Evolutionary conservation across 2,329 filamentous ascomycete genomes (phyloP), one percentile per base, ranked within the genome.

Genomic region (Xylariomycetidae sp.): DNA sequence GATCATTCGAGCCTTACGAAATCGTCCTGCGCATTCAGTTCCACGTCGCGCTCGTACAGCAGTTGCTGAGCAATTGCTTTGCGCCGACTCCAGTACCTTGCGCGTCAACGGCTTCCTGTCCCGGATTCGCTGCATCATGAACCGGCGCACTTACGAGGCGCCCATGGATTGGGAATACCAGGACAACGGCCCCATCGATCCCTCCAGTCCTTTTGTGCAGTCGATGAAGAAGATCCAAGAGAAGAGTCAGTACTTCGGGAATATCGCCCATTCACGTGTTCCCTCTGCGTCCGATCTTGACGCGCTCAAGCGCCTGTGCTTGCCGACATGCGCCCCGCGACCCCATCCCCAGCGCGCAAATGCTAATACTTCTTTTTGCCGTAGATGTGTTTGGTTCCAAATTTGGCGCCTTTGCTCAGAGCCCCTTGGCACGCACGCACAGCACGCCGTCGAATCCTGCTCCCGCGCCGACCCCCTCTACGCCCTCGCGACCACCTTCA

Each of bases 101-200:
- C 28, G 26, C n/a, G 25, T 22, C 30, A 26, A 32, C 18, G 25
- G n/a, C 26, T 3, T 31, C 20, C 28, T 19, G 5, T 9, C 5
- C 15, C 29, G 13, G 16, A 19, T 17, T 14, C 10, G 12, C 15
- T 25, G 19, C 25, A 44, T 36, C 46, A 77, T 74, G 67, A 66
- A 74, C 34, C 65, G 65, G 44, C 65, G 77, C 48, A 75, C 70
- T 2, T 70, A 64, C 43, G 76, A 80, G 57, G 65, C 72, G 40
- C 75, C 65, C 42, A 82, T 82, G 77, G 77, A 81, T 48, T 82
- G 74, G 72, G 74, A 81, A 52, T 81, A 76, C 54, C 69, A 79
- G 47, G 67, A 64, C 40, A 57, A 62, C 29, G 74, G 69, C 2
- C 75, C 74, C 13, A 57, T 76, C 39, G 77, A 81, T 57, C 68